These are phyloP conservation scores for Backusella liffmaniae DNA, from an alignment of 192 early-diverging fungal species.

Conservation along the genomic window DNA sequence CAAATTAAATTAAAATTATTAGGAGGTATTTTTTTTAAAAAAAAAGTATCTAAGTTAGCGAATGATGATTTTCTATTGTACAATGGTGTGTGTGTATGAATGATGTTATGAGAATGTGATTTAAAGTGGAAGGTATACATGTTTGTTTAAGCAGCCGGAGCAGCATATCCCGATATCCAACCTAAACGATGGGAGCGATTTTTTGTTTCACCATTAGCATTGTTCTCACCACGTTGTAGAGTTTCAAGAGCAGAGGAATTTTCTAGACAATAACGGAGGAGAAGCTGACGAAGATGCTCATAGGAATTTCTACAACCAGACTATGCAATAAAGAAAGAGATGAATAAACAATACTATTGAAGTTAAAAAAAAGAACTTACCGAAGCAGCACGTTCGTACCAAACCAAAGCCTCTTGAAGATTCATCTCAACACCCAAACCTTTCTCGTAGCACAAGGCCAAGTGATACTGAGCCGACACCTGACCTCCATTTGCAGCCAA, in stretches of 20 bases:
- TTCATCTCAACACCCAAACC: constrained; percentile 36
- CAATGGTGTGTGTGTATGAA: constrained; percentile 7
- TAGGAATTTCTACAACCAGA: constrained; percentile 51
- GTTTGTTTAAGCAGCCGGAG: constrained; percentile 47
- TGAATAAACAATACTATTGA: not conserved
- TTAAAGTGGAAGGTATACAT: not conserved
- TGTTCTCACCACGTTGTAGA: not conserved
- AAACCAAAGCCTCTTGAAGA: constrained; percentile 27
- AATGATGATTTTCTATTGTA: constrained; percentile 1
- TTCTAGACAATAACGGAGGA: constrained; percentile 41
- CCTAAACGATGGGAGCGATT: not conserved
- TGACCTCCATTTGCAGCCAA: constrained; percentile 67
- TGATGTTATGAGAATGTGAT: not conserved
- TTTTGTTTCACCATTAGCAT: not conserved
- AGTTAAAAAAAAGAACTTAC: not conserved
- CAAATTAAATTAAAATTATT: not conserved
- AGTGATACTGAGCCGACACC: constrained; percentile 48
- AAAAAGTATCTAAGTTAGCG: not conserved
- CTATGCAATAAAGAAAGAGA: constrained; percentile 16
- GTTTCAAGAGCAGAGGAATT: constrained; percentile 31
- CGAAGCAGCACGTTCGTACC: constrained; percentile 22
- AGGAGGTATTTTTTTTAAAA: not conserved
- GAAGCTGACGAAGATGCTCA: constrained; percentile 46
- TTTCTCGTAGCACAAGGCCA: constrained; percentile 52
- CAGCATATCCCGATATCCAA: constrained; percentile 41